Evolutionary conservation across 129 eudicot genomes (phyloP).

Genomic region (Tagetes patula): DNA sequence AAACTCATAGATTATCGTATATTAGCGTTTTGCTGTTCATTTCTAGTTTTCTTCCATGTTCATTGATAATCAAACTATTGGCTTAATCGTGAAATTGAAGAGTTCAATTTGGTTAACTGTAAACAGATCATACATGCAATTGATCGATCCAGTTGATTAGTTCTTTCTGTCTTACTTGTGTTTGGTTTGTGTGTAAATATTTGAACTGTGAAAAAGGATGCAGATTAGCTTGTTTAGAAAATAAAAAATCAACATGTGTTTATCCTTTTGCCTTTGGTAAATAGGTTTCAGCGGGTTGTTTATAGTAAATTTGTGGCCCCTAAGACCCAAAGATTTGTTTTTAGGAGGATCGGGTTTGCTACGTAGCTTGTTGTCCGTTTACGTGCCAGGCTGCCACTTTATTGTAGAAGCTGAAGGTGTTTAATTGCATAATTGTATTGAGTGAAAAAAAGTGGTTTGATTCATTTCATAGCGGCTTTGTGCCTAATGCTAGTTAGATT

Average conservation of each 20-base stretch:
- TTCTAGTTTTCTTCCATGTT: not conserved
- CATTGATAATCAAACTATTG: not conserved
- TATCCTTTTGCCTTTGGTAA: too few species aligned
- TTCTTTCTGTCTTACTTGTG: not conserved
- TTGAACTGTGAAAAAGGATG: not conserved
- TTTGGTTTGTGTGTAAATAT: conserved; percentile 6
- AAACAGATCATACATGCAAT: not conserved
- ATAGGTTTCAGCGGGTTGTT: too few species aligned
- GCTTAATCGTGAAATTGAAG: too few species aligned
- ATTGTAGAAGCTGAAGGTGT: too few species aligned
- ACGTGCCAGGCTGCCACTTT: too few species aligned
- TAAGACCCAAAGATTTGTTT: not conserved
- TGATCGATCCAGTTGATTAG: not conserved
- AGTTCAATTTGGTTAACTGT: not conserved
- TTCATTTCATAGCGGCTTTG: too few species aligned
- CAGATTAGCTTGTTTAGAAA: not conserved
- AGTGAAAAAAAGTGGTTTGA: too few species aligned
- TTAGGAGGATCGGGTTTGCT: too few species aligned
- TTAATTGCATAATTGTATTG: too few species aligned
- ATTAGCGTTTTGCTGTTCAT: conserved; percentile 5
- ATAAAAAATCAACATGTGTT: too few species aligned
- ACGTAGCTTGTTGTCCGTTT: too few species aligned
- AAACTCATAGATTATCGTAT: not conserved
- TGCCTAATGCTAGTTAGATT: too few species aligned
- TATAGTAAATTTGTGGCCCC: not conserved